Conservation (phyloP, 2,329 filamentous ascomycete species). For the Hymenotorrendiella dingleyae region DNA sequence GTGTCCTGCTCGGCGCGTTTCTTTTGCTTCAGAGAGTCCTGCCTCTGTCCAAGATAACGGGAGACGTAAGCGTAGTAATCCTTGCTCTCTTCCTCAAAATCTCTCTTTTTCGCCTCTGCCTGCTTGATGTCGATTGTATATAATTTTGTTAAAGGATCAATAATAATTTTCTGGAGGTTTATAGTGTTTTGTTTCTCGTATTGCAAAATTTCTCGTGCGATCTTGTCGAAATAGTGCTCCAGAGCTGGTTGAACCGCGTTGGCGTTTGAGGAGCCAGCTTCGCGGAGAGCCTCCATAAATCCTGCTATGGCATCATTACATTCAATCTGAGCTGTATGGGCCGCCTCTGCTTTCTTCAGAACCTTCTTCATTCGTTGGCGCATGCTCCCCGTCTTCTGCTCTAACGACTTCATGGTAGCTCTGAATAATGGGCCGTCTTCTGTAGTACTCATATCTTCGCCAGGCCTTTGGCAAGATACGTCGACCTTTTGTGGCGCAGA, state of each 20-base stretch:
- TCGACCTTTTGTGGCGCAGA: conserved; percentile 65
- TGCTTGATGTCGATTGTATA: conserved; percentile 98
- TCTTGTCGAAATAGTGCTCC: conserved; percentile 97
- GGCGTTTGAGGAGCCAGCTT: conserved; percentile 84
- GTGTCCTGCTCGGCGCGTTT: conserved; percentile 91
- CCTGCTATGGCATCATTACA: conserved; percentile 80
- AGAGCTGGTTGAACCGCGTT: conserved; percentile 96
- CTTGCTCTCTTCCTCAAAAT: conserved; percentile 98
- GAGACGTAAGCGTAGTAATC: conserved; percentile 97
- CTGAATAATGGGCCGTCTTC: conserved; percentile 95
- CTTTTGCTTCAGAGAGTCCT: conserved; percentile 95
- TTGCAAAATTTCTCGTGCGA: conserved; percentile 78
- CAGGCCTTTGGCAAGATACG: conserved; percentile 76
- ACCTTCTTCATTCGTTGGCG: conserved; percentile 93
- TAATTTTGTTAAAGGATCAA: conserved; percentile 85
- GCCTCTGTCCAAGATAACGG: conserved; percentile 90
- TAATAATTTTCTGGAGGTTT: conserved; percentile 87
- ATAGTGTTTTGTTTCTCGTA: conserved; percentile 81
- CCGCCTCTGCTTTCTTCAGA: conserved; percentile 86
- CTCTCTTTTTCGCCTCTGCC: conserved; percentile 91
- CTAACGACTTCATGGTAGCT: conserved; percentile 91
- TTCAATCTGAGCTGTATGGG: conserved; percentile 69
- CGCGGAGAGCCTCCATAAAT: conserved; percentile 80
- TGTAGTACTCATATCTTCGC: conserved; percentile 75
- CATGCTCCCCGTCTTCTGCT: conserved; percentile 96